Evolutionary conservation across 768 basidiomycete species (phyloP).

Genomic region (Lactarius quietus): DNA sequence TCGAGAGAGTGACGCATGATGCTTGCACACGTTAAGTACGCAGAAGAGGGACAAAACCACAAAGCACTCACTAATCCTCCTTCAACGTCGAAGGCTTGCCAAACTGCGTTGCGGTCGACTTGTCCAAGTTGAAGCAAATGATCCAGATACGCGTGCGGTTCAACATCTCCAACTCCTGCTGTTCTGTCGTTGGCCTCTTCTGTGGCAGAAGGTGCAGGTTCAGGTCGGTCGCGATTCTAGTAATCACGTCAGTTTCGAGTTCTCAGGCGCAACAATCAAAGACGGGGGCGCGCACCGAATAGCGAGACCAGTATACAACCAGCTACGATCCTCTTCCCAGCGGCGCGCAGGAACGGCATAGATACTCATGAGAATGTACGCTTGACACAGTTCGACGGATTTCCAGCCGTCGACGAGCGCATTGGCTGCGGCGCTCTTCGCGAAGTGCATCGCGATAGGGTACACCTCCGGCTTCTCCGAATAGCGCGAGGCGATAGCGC

Average conservation of each 20-base stretch:
- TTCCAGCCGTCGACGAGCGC: constrained; percentile 74
- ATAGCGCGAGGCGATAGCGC: constrained; percentile 83
- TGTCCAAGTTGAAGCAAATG: constrained; percentile 87
- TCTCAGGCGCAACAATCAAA: constrained; percentile 24
- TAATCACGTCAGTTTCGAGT: not conserved
- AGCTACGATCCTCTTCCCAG: constrained; percentile 89
- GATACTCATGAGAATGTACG: constrained; percentile 76
- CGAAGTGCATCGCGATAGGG: constrained; percentile 64
- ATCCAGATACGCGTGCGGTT: constrained; percentile 91
- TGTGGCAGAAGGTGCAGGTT: constrained; percentile 79
- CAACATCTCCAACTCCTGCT: constrained; percentile 79
- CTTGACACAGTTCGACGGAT: constrained; percentile 80
- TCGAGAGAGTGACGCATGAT: constrained; percentile 21
- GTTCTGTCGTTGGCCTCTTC: constrained; percentile 72
- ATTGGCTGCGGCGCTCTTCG: constrained; percentile 71
- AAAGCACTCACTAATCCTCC: constrained; percentile 63
- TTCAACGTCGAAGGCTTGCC: constrained; percentile 82
- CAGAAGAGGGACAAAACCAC: constrained; percentile 28
- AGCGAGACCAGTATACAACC: constrained; percentile 86
- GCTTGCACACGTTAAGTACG: constrained; percentile 1
- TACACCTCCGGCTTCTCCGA: constrained; percentile 71
- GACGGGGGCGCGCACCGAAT: constrained; percentile 53
- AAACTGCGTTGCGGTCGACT: constrained; percentile 84
- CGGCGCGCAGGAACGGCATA: constrained; percentile 70
- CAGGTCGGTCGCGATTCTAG: constrained; percentile 82